These are phyloP conservation scores for Kwoniella heveanensis DNA, from an alignment of 768 basidiomycete species.

Conservation along the genomic window DNA sequence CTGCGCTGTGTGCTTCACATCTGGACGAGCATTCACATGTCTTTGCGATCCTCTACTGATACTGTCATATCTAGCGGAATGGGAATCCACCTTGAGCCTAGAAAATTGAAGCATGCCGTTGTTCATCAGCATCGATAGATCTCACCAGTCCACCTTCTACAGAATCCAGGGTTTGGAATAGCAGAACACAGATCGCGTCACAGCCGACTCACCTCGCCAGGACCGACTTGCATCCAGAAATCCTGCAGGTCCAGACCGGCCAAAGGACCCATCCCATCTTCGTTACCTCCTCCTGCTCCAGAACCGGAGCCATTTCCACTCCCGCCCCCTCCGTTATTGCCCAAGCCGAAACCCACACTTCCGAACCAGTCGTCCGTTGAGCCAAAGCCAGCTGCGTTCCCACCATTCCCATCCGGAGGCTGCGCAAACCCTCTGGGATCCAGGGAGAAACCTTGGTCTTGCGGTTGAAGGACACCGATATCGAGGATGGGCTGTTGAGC, in stretches of 20 bases:
- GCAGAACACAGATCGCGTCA: neutral
- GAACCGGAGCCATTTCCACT: slow-evolving; percentile 8
- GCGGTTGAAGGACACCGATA: slow-evolving; percentile 10
- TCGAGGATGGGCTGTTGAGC: slow-evolving; percentile 37
- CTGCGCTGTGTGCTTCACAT: too few relatives aligned
- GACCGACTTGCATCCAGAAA: slow-evolving; percentile 50
- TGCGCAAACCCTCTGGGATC: neutral
- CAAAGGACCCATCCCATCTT: slow-evolving; percentile 12
- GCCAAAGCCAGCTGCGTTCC: slow-evolving; percentile 26
- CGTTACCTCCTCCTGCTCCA: slow-evolving; percentile 5
- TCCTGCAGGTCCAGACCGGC: slow-evolving; percentile 44
- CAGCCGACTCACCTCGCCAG: slow-evolving; percentile 41
- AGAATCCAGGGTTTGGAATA: too few relatives aligned
- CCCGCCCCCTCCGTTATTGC: neutral
- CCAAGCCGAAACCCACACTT: neutral
- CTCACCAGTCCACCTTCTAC: too few relatives aligned
- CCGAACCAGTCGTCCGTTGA: slow-evolving; percentile 48
- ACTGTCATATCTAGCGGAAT: slow-evolving; percentile 32
- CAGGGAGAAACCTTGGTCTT: neutral
- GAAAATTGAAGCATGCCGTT: too few relatives aligned
- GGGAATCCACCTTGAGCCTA: slow-evolving; percentile 51
- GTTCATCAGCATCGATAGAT: too few relatives aligned
- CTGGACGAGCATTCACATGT: too few relatives aligned
- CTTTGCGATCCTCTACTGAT: too few relatives aligned
- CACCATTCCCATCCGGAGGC: neutral